Conservation (phyloP, 1,284 basidiomycete genomes). For the Ustilago shanxiensis region DNA sequence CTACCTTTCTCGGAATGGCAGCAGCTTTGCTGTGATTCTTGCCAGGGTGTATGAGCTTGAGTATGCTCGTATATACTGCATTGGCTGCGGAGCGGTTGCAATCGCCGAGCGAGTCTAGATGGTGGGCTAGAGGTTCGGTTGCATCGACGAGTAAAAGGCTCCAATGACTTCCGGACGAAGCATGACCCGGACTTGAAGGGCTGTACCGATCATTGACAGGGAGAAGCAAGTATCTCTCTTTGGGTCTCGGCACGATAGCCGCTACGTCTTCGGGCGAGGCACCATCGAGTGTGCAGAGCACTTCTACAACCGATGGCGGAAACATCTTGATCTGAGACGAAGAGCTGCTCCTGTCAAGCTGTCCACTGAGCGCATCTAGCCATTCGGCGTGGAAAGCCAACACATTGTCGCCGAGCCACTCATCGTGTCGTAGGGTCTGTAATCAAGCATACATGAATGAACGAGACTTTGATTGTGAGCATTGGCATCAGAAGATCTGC, state of each 20-base stretch:
- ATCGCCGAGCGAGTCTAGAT: constrained; percentile 47
- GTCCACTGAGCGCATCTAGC: constrained; percentile 29
- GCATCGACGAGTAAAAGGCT: constrained; percentile 35
- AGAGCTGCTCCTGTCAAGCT: constrained; percentile 1
- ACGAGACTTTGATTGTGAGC: not conserved
- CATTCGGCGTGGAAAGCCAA: constrained; percentile 50
- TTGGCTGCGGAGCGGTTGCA: constrained; percentile 39
- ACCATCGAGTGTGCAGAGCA: constrained; percentile 33
- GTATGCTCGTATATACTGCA: constrained; percentile 21
- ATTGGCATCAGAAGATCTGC: not conserved
- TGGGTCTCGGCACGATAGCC: constrained; percentile 28
- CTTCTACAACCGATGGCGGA: constrained; percentile 43
- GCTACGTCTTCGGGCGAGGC: constrained; percentile 16
- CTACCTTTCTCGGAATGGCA: constrained; percentile 14
- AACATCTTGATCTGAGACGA: constrained; percentile 33
- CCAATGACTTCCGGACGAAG: constrained; percentile 38
- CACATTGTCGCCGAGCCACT: constrained; percentile 51
- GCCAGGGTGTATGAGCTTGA: constrained; percentile 20
- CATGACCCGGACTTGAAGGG: constrained; percentile 15
- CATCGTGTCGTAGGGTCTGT: constrained; percentile 37
- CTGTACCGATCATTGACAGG: constrained; percentile 49
- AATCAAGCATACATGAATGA: not conserved
- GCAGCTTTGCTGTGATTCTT: not conserved
- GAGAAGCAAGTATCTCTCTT: constrained; percentile 29
- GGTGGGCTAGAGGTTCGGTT: constrained; percentile 14